Evolutionary conservation across 2,329 filamentous ascomycete species (phyloP), one percentile per base, ranked within the genome.

Genomic region (Colletotrichum sp.): DNA sequence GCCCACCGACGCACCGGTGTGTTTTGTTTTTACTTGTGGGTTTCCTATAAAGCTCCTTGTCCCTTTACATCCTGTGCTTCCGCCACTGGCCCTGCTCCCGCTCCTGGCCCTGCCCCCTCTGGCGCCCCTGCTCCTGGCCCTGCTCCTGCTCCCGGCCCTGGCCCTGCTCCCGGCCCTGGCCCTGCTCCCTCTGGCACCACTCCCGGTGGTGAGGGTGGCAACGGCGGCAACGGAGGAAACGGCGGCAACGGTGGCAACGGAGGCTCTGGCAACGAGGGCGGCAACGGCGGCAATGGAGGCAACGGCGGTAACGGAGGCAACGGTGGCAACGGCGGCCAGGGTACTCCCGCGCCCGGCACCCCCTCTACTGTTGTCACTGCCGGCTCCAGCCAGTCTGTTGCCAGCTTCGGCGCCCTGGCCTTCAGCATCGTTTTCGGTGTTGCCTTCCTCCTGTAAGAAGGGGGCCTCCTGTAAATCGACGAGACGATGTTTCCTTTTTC

Each of bases 401-500:
- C 75, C 44, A 77, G 75, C 72, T 60, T 78, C 39, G 77, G 72
- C 67, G 75, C 71, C 32, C 48, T 78, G 18, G 75, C 67, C 75
- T 55, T 78, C 75, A 72, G 75, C 71, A 30, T 72, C 34, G 55
- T 66, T 52, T 18, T 67, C 48, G 77, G 63, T 34, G 75, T 74
- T 28, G 77, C 64, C 22, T 26, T 78, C 32, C 34, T 78, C 59
- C 59, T 78, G 18, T 78, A 67, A 76, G 68, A 55, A 36, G 16
- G 10, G 22, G 44, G 44, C 44, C n/a, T 52, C 44, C 34, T 66
- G 66, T 57, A 63, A 44, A 63, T 55, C 68, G 24, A 52, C 44
- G 44, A 63, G 55, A 63, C 57, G 65, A 16, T 22, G 24, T 26
- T 44, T 60, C 18, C 34, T 67, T 30, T 12, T 70, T 76, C 55